Percentiles rank a stretch among this genome's conserved stretches.
These are phyloP conservation scores for Nyssa sinensis DNA, from an alignment of 148 eudicot genomes.

Conservation along the genomic window DNA sequence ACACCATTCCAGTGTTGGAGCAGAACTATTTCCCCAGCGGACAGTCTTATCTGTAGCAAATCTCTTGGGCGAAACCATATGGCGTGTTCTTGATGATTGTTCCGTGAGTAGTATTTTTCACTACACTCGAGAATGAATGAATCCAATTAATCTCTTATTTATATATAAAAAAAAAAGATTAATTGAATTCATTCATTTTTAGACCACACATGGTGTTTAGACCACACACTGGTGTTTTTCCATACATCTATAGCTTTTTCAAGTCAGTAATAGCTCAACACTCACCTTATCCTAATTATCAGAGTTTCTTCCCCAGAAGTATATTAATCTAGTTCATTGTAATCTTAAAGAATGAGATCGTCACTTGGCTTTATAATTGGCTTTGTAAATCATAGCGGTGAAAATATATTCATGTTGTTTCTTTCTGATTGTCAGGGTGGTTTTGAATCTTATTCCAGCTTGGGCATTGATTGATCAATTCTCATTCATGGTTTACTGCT, in stretches of 20 bases:
- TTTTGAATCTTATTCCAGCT: conserved; percentile 76
- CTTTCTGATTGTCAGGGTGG: conserved; percentile 51
- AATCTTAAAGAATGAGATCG: not conserved
- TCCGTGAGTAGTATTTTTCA: conserved; percentile 61
- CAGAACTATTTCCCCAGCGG: conserved; percentile 84
- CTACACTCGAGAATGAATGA: too few relatives aligned
- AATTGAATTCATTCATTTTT: not conserved
- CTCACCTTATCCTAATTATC: too few relatives aligned
- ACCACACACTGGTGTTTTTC: not conserved
- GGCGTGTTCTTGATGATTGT: conserved; percentile 96
- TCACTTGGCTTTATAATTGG: not conserved
- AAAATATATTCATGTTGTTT: conserved; percentile 1
- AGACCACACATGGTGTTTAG: not conserved
- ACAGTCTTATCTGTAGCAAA: conserved; percentile 88
- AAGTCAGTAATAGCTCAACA: too few relatives aligned
- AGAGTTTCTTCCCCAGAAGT: not conserved
- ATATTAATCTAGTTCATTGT: not conserved
- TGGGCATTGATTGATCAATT: conserved; percentile 65
- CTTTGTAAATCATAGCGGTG: not conserved
- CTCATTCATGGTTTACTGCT: not conserved
- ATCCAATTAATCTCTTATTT: conserved; percentile 21
- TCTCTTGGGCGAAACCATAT: conserved; percentile 87
- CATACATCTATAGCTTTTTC: not conserved
- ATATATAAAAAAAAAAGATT: too few relatives aligned
- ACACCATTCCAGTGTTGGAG: conserved; percentile 82